Percentiles rank a stretch among this genome's conserved stretches.
phyloP scores from a whole-genome alignment of 148 eudicot species.

The Arctostaphylos glauca region DNA sequence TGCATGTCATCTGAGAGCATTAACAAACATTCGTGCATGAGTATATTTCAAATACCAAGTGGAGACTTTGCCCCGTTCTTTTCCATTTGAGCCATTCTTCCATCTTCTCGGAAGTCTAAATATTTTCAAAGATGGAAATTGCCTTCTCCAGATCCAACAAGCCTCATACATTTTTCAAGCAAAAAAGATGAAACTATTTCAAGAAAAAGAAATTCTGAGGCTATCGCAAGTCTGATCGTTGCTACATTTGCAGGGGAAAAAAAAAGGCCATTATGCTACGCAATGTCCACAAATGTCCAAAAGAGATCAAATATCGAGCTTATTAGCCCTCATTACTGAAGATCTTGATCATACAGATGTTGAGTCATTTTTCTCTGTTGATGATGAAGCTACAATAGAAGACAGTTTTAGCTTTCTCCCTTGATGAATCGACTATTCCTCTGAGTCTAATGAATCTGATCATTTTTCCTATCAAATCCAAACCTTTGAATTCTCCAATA shows the following conservation, averaged over 20 bases:
- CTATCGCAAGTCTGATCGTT: neutral
- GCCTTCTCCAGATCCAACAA: too few species aligned
- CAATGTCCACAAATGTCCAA: neutral
- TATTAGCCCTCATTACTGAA: neutral
- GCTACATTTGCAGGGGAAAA: neutral
- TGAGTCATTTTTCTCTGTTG: neutral
- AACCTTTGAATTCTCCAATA: neutral
- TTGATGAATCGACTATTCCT: neutral
- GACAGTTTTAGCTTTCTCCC: neutral
- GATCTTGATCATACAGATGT: neutral
- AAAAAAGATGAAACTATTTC: neutral
- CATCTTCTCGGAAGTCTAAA: neutral
- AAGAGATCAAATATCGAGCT: neutral
- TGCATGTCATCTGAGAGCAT: too few species aligned
- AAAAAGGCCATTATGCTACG: neutral
- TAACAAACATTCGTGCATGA: too few species aligned
- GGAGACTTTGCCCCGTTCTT: too few species aligned
- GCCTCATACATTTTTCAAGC: neutral
- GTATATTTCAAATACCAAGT: too few species aligned
- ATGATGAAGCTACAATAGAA: neutral
- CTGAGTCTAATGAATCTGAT: too few species aligned
- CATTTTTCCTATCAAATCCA: neutral
- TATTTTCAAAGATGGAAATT: neutral
- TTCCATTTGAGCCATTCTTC: too few species aligned
- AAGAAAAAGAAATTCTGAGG: neutral